Conservation (phyloP, 805 yeast species). For the Sporopachydermia lactativora region DNA sequence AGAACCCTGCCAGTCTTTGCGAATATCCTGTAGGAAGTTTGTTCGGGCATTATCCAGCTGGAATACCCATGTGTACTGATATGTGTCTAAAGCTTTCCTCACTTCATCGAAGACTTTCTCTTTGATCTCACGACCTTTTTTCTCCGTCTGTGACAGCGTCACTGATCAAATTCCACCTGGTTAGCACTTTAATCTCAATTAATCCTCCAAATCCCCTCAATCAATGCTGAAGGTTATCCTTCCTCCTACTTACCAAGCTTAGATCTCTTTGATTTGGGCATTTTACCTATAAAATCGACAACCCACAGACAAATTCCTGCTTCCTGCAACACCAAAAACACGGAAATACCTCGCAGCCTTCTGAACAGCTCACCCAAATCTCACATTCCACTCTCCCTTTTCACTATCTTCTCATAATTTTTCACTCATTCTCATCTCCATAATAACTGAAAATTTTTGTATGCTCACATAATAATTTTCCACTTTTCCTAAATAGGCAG, state of each 20-base stretch:
- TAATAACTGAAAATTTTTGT: too few relatives aligned
- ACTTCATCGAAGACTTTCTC: slow-evolving; percentile 85
- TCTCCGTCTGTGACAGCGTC: slow-evolving; percentile 90
- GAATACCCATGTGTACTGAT: slow-evolving; percentile 72
- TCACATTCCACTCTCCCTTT: too few relatives aligned
- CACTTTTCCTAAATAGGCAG: too few relatives aligned
- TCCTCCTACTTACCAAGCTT: slow-evolving; percentile 38
- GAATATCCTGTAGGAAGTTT: slow-evolving; percentile 84
- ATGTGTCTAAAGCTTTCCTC: slow-evolving; percentile 65
- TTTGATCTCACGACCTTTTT: slow-evolving; percentile 88
- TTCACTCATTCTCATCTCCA: too few relatives aligned
- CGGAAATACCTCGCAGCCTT: too few relatives aligned
- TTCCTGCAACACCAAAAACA: too few relatives aligned
- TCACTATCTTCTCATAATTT: too few relatives aligned
- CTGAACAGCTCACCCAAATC: too few relatives aligned
- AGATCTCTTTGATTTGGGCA: slow-evolving; percentile 97
- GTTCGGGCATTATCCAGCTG: slow-evolving; percentile 88
- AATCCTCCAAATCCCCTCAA: not conserved
- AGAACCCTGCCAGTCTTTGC: slow-evolving; percentile 88
- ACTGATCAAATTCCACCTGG: slow-evolving; percentile 24
- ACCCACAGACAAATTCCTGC: too few relatives aligned
- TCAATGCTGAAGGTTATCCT: not conserved
- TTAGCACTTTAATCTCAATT: not conserved
- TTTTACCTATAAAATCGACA: slow-evolving; percentile 20
- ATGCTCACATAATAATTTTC: too few relatives aligned